Conservation (phyloP, 1,139 yeast genomes). For the Pichia sp. region DNA sequence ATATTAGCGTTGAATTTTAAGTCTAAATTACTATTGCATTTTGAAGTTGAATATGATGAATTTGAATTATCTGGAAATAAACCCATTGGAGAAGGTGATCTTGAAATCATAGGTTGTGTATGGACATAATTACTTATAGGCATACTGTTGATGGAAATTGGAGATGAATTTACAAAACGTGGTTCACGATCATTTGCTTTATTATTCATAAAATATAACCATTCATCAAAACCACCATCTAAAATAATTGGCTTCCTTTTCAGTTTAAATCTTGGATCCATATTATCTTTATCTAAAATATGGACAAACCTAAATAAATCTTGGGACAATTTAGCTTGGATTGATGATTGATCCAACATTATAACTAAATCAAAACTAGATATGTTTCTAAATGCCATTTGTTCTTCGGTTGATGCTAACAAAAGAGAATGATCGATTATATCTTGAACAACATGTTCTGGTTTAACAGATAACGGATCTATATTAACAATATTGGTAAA, state of each 20-base stretch:
- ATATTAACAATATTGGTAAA: conserved; percentile 48
- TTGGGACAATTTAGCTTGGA: conserved; percentile 13
- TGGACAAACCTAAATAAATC: conserved; percentile 31
- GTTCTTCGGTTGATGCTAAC: conserved; percentile 34
- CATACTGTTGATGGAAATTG: neutral
- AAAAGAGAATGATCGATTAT: conserved; percentile 30
- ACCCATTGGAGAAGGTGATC: conserved; percentile 11
- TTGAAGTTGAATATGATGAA: neutral
- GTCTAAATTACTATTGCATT: neutral
- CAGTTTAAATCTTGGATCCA: conserved; percentile 38
- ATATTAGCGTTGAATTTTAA: no score
- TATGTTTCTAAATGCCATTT: conserved; percentile 38
- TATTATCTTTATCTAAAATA: conserved; percentile 34
- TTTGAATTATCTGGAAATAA: neutral
- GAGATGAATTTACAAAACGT: neutral
- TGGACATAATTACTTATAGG: conserved; percentile 10
- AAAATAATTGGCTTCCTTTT: conserved; percentile 49
- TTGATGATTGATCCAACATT: conserved; percentile 41
- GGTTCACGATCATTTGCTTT: neutral
- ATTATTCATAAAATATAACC: conserved; percentile 33
- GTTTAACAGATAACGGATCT: conserved; percentile 46
- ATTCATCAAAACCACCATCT: conserved; percentile 46
- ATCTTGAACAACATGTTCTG: conserved; percentile 31
- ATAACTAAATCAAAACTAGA: conserved; percentile 48
- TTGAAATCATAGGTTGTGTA: conserved; percentile 6